Conservation (phyloP, 495 filamentous ascomycete genomes). For the Chaetomidium leptoderma region DNA sequence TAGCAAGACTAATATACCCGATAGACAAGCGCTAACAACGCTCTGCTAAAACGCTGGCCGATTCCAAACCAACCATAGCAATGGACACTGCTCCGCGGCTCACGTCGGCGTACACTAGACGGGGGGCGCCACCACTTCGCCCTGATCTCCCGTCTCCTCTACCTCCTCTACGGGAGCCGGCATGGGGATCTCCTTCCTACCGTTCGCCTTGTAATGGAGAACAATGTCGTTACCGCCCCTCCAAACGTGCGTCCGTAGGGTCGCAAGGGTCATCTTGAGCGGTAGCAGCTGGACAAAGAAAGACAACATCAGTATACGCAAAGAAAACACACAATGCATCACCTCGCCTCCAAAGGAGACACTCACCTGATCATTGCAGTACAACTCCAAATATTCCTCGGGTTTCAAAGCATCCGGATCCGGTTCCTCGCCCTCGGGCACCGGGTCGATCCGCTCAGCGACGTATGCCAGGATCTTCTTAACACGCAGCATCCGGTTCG, state of each 20-base stretch:
- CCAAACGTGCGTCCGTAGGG: conserved; percentile 86
- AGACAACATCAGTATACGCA: neutral
- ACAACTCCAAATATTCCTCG: conserved; percentile 89
- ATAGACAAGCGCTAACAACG: neutral
- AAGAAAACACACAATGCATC: conserved; percentile 5
- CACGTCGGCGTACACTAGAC: conserved; percentile 1
- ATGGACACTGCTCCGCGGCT: neutral
- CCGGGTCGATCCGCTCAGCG: conserved; percentile 79
- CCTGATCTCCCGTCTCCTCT: conserved; percentile 1
- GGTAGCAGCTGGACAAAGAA: conserved; percentile 48
- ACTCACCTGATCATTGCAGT: conserved; percentile 85
- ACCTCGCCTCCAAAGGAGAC: neutral
- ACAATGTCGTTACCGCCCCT: conserved; percentile 85
- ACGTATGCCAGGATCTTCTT: conserved; percentile 95
- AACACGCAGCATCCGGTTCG: conserved; percentile 91
- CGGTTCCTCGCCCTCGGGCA: conserved; percentile 41
- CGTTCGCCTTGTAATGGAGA: conserved; percentile 86
- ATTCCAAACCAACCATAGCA: neutral
- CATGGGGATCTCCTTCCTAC: conserved; percentile 56
- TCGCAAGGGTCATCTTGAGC: conserved; percentile 81
- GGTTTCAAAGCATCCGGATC: conserved; percentile 63
- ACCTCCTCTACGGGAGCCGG: conserved; percentile 16
- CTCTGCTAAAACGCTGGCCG: neutral
- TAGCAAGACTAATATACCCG: neutral
- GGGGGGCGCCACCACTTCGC: conserved; percentile 2